A percentile compares a stretch with the other conserved stretches of the same genome.
phyloP scores from a whole-genome alignment of 768 basidiomycete species.

The Podaxis rugospora region DNA sequence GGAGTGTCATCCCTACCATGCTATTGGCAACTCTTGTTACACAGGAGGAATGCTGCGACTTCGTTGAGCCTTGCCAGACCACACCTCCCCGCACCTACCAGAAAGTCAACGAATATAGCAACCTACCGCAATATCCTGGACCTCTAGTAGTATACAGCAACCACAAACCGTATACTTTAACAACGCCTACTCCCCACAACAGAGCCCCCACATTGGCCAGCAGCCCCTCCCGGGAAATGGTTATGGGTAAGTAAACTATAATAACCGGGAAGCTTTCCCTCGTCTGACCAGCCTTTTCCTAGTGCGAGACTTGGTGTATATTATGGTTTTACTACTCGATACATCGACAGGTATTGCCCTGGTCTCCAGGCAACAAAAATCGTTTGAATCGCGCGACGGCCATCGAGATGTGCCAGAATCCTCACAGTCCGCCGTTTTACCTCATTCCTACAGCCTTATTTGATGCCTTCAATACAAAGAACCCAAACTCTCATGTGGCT shows the following conservation, averaged over 20 bases:
- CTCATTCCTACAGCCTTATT: background rate
- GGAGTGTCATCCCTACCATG: background rate
- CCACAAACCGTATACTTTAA: background rate
- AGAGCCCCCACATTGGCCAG: background rate
- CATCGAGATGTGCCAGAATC: constrained; percentile 96
- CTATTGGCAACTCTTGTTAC: background rate
- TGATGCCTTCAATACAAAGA: constrained; percentile 72
- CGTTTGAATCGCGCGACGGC: constrained; percentile 77
- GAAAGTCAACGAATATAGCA: background rate
- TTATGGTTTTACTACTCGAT: background rate
- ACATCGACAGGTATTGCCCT: background rate
- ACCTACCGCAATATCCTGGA: background rate
- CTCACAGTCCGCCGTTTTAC: constrained; percentile 62
- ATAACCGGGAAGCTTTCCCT: background rate
- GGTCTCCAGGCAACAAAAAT: constrained; percentile 67
- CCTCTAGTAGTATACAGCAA: background rate
- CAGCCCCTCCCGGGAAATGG: constrained; percentile 42
- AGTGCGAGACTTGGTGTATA: constrained; percentile 98
- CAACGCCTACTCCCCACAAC: background rate
- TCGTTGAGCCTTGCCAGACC: background rate
- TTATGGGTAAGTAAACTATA: constrained; percentile 65
- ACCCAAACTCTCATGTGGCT: constrained; percentile 88
- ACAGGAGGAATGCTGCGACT: background rate
- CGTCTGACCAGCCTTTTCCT: constrained; percentile 4
- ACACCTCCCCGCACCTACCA: background rate